Base-by-base conservation (phyloP, 257 asterid species). In the Solanum pinnatisectum region DNA sequence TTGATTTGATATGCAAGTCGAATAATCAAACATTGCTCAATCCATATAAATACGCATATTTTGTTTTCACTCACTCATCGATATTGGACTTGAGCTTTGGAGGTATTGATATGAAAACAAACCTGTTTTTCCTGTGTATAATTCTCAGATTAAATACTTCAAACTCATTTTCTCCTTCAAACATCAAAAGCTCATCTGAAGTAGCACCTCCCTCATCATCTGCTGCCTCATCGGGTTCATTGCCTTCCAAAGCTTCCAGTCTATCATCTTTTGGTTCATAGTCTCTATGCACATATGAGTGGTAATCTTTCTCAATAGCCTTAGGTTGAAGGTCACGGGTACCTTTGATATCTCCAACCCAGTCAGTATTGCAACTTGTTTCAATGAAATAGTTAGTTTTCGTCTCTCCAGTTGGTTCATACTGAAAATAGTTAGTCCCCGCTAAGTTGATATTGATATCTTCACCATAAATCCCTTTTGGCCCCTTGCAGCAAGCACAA, bases 81-180 rank as follows among this genome's bases (percentile, higher is more conserved):
- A 78, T 40, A 83, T 86, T 71, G 78, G 39, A 60, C 63, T 67
- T 25, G 40, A 22, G 10, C 36, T 79, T 79, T 27, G 39, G 84
- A 79, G 84, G 67, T 79, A 79, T 15, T 10, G 25, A 79, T 44
- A 44, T 42, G 84, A 9, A 46, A 81, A 88, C 93, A 70, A 74
- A 96, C 99, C 98, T 96, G 97, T 96, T 95, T 89, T 94, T 96
- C 30, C 99, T 88, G 89, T 95, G 99, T 88, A 96, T 90, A 82
- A 96, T 93, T 90, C 95, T 94, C 30, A 96, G 92, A 87, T 90
- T 84, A 91, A 96, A 94, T 87, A 92, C 90, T 87, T 96, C 98
- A 87, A 89, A 94, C 25, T 92, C 99, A 83, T 96, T 98, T 71
- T 92, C 98, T n/a, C 88, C 89, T 56, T 93, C 96, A 68, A 87